Evolutionary conservation across 2,329 filamentous ascomycete species (phyloP).

Genomic region (Cladosporium sp.): DNA sequence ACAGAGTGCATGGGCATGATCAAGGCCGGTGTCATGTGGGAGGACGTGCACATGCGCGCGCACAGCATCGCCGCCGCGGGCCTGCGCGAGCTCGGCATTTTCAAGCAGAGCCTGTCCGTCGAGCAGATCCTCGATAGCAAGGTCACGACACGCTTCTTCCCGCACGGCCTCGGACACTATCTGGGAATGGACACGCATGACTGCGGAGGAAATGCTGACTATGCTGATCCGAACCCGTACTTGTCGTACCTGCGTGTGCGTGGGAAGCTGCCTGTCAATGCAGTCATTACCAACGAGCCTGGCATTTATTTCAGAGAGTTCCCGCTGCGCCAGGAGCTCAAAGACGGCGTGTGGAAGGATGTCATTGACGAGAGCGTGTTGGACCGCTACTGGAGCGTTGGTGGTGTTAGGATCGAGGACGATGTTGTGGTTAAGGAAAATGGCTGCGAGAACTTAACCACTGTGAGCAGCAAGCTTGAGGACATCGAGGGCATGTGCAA

Average conservation of each 20-base stretch:
- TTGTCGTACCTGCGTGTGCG: slow-evolving; percentile 83
- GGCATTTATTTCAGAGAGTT: slow-evolving; percentile 74
- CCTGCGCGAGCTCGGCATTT: slow-evolving; percentile 66
- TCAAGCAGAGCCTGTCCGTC: slow-evolving; percentile 37
- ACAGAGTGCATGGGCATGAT: slow-evolving; percentile 66
- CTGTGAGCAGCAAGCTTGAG: slow-evolving; percentile 56
- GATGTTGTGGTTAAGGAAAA: slow-evolving; percentile 72
- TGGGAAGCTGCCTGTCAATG: slow-evolving; percentile 42
- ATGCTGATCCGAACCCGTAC: slow-evolving; percentile 67
- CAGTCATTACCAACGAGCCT: slow-evolving; percentile 91
- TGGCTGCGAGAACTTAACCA: slow-evolving; percentile 81
- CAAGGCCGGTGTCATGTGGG: slow-evolving; percentile 69
- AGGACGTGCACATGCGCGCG: slow-evolving; percentile 72
- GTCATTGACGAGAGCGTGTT: slow-evolving; percentile 62
- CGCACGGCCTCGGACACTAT: slow-evolving; percentile 47
- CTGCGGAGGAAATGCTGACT: slow-evolving; percentile 43
- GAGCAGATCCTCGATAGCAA: slow-evolving; percentile 40
- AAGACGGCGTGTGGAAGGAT: slow-evolving; percentile 52
- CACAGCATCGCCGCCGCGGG: slow-evolving; percentile 79
- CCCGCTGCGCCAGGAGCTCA: slow-evolving; percentile 65
- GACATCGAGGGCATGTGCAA: slow-evolving; percentile 19
- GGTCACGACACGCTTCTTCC: slow-evolving; percentile 45
- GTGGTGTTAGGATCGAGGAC: slow-evolving; percentile 86
- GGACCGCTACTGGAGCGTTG: slow-evolving; percentile 67
- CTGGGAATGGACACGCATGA: slow-evolving; percentile 50